A percentile compares a stretch with the other conserved stretches of the same genome.
Conservation (phyloP, 2,329 filamentous ascomycete genomes). For the Phyllosticta citribraziliensis region DNA sequence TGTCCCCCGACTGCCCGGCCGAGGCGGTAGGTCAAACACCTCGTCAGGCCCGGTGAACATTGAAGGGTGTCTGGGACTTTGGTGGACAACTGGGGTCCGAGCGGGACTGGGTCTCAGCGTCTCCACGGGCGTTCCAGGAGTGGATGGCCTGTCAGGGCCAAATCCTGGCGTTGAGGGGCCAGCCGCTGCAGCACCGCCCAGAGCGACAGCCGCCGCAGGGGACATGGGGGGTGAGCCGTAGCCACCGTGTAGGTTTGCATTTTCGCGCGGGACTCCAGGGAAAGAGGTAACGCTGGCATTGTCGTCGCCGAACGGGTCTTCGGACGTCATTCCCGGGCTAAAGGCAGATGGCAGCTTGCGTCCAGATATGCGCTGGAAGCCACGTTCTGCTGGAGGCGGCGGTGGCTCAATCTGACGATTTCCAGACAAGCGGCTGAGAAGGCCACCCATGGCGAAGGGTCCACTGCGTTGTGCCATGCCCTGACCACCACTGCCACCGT, state of each 20-base stretch:
- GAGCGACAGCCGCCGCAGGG: conserved; percentile 7
- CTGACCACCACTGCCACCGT: conserved; percentile 12
- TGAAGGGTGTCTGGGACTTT: conserved; percentile 19
- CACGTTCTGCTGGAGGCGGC: conserved; percentile 24
- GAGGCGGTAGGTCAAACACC: conserved; percentile 23
- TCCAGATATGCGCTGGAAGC: conserved; percentile 38
- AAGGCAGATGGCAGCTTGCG: conserved; percentile 40
- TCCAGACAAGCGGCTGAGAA: conserved; percentile 29
- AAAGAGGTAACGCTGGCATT: conserved; percentile 22
- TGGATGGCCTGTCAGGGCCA: background rate
- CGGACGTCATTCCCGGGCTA: conserved; percentile 37
- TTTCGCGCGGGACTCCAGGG: conserved; percentile 34
- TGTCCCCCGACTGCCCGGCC: conserved; percentile 19
- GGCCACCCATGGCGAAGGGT: conserved; percentile 28
- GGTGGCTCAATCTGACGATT: conserved; percentile 20
- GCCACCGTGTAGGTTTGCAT: conserved; percentile 21
- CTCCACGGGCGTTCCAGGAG: conserved; percentile 17
- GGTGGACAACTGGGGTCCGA: conserved; percentile 50
- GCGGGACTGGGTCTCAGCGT: conserved; percentile 47
- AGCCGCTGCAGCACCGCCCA: background rate
- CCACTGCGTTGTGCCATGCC: conserved; percentile 34
- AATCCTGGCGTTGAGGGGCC: conserved; percentile 11
- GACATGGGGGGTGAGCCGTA: conserved; percentile 21
- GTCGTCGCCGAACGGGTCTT: conserved; percentile 14
- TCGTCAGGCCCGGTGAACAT: conserved; percentile 3